Percentiles rank a stretch among this genome's conserved stretches.
Conservation (phyloP, 352 stramenopile species). For the Pythium myriotylum region DNA sequence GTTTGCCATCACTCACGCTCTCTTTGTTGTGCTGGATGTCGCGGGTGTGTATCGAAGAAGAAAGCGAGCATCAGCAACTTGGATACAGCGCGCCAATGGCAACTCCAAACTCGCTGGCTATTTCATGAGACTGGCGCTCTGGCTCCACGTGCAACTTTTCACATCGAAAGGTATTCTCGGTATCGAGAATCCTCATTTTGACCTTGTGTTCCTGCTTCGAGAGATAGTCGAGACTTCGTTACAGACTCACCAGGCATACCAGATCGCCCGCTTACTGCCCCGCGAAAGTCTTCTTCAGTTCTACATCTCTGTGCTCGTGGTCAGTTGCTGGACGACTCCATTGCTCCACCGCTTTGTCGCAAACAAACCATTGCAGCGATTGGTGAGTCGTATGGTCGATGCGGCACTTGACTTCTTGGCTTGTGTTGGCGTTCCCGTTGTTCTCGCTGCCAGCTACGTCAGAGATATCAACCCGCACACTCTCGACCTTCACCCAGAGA, state of each 20-base stretch:
- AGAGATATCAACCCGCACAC: background rate
- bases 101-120: too few species aligned
- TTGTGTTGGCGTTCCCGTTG: background rate
- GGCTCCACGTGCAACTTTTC: too few species aligned
- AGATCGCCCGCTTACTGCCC: background rate
- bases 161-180: too few species aligned
- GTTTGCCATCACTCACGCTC: too few species aligned
- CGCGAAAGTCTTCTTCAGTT: background rate
- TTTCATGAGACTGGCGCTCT: too few species aligned
- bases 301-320: background rate
- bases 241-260: background rate
- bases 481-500: background rate
- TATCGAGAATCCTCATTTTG: too few species aligned
- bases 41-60: too few species aligned
- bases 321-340: background rate
- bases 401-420: background rate
- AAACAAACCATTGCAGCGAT: background rate
- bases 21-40: too few species aligned
- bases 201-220: too few species aligned
- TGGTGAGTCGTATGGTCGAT: background rate
- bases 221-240: background rate
- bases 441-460: background rate
- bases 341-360: background rate
- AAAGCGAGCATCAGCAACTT: too few species aligned
- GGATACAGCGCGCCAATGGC: too few species aligned